Percentiles rank a stretch among this genome's conserved stretches.
phyloP scores from a whole-genome alignment of 2,329 filamentous ascomycete species.

The Aspergillus sp. region DNA sequence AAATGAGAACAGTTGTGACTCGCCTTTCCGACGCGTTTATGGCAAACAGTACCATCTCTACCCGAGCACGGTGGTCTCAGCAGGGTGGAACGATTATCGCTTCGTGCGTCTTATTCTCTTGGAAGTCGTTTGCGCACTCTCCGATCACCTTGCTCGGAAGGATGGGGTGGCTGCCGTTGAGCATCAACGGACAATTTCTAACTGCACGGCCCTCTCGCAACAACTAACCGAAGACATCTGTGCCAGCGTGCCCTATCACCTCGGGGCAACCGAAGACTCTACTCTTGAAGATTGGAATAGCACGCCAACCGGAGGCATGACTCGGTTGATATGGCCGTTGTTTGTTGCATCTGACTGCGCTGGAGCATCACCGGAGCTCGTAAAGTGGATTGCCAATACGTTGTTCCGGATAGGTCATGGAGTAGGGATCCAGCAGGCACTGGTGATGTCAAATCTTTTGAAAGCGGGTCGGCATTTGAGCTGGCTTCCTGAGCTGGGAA shows the following conservation, averaged over 20 bases:
- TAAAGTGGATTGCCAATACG: constrained; percentile 1
- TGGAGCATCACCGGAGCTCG: neutral
- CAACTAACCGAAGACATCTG: constrained; percentile 20
- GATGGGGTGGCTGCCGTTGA: neutral
- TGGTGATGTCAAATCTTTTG: constrained; percentile 5
- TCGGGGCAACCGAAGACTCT: neutral
- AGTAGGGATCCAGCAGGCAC: constrained; percentile 3
- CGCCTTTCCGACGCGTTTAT: constrained; percentile 3
- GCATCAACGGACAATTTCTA: constrained; percentile 1
- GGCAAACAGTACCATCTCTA: constrained; percentile 21
- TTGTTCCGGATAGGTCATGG: constrained; percentile 1
- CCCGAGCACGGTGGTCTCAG: constrained; percentile 14
- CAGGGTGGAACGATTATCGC: constrained; percentile 24
- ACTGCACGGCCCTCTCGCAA: neutral
- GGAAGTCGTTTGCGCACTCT: constrained; percentile 7
- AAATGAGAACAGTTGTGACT: neutral
- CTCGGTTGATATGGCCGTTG: constrained; percentile 4
- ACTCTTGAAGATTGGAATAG: neutral
- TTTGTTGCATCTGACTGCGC: constrained; percentile 2
- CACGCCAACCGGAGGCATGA: neutral
- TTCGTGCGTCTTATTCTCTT: constrained; percentile 23
- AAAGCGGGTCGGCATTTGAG: neutral
- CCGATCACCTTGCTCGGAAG: neutral
- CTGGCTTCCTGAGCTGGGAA: constrained; percentile 2
- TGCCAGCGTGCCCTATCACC: constrained; percentile 18